Conservation (phyloP, 2,329 filamentous ascomycete genomes). For the Colletotrichum sp. region DNA sequence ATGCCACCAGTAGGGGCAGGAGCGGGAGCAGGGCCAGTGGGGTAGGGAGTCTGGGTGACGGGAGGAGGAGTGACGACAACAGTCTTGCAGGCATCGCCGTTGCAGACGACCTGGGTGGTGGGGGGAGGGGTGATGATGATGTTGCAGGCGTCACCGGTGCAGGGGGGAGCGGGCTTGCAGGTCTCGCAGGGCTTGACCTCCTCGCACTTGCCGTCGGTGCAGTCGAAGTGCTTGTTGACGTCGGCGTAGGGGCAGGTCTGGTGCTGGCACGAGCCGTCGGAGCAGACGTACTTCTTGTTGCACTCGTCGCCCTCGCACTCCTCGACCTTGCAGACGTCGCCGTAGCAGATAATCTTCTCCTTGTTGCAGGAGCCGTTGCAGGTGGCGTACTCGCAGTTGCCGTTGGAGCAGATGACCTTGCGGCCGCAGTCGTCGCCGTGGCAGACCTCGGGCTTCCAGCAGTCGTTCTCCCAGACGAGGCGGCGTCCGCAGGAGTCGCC, state of each 20-base stretch:
- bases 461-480: conserved; percentile 21
- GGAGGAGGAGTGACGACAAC: conserved; percentile 9
- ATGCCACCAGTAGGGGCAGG: neutral
- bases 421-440: conserved; percentile 8
- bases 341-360: conserved; percentile 17
- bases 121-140: conserved; percentile 26
- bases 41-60: neutral
- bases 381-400: neutral
- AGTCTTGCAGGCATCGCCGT: conserved; percentile 28
- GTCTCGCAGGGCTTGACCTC: conserved; percentile 30
- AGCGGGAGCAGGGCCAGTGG: neutral
- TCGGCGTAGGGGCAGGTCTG: conserved; percentile 26
- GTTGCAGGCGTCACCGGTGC: conserved; percentile 36
- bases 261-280: conserved; percentile 31
- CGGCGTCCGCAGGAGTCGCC: conserved; percentile 20
- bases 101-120: conserved; percentile 30
- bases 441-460: conserved; percentile 11
- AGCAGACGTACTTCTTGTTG: conserved; percentile 28
- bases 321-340: conserved; percentile 28
- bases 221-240: conserved; percentile 35
- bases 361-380: conserved; percentile 10
- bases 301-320: conserved; percentile 35
- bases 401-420: conserved; percentile 14
- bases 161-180: conserved; percentile 32
- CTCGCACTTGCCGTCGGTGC: conserved; percentile 34